These are phyloP conservation scores for Nannochloris sp. DNA, from an alignment of 139 green algal genomes.

Conservation along the genomic window DNA sequence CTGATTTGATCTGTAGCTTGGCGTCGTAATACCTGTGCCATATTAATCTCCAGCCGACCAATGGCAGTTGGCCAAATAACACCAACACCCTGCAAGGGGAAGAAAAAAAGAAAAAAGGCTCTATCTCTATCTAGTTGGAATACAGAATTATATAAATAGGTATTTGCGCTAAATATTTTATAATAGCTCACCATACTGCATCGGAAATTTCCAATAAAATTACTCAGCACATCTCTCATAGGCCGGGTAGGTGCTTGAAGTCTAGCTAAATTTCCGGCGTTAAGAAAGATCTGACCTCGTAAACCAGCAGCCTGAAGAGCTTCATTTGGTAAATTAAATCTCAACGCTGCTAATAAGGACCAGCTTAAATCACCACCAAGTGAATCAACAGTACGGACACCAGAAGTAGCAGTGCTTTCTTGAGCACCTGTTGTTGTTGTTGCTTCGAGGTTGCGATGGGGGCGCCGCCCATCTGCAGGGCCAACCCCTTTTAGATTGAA, in stretches of 20 bases:
- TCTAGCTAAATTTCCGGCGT: constrained; percentile 51
- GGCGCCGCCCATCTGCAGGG: constrained; percentile 41
- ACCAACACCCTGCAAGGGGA: constrained; percentile 24
- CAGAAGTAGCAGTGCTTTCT: not conserved
- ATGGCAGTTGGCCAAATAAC: constrained; percentile 25
- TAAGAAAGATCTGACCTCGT: constrained; percentile 68
- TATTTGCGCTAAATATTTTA: not conserved
- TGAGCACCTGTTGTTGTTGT: not conserved
- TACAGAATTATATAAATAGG: not conserved
- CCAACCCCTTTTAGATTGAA: constrained; percentile 53
- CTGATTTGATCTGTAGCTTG: constrained; percentile 46
- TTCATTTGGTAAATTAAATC: constrained; percentile 47
- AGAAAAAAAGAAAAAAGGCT: no score
- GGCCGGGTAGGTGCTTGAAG: constrained; percentile 24
- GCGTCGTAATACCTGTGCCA: constrained; percentile 19
- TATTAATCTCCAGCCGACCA: constrained; percentile 28
- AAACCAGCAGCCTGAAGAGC: constrained; percentile 33
- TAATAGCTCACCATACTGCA: constrained; percentile 48
- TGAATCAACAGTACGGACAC: constrained; percentile 30
- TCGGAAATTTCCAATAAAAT: constrained; percentile 40
- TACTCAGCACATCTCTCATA: not conserved
- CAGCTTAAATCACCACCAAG: constrained; percentile 59
- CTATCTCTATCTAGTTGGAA: not conserved
- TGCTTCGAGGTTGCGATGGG: not conserved
- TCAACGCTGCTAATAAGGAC: constrained; percentile 53